These are phyloP conservation scores for Aspergillus sojae DNA, from an alignment of 2,329 filamentous ascomycete species.

Conservation along the genomic window DNA sequence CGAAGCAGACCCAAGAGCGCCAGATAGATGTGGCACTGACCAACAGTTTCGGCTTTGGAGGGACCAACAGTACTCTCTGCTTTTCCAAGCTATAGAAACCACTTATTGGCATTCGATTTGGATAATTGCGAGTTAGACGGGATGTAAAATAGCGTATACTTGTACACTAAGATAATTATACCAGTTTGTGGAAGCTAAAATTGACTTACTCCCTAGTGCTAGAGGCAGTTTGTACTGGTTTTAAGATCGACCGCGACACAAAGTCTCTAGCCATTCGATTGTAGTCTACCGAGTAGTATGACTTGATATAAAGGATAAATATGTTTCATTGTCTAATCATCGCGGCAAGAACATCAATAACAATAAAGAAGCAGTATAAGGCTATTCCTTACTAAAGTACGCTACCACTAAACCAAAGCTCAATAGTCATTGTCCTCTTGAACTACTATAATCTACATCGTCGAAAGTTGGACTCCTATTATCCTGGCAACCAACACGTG, in stretches of 20 bases:
- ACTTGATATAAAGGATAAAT: neutral
- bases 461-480: neutral
- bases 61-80: slow-evolving; percentile 88
- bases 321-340: neutral
- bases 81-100: slow-evolving; percentile 51
- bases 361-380: neutral
- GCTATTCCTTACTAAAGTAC: neutral
- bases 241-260: neutral
- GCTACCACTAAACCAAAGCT: neutral
- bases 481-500: neutral
- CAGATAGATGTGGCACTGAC: slow-evolving; percentile 75
- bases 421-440: neutral
- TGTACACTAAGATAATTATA: neutral
- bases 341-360: neutral
- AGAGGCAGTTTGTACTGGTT: neutral
- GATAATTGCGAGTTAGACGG: neutral
- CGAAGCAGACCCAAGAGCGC: slow-evolving; percentile 69
- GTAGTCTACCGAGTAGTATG: neutral
- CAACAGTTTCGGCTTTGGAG: slow-evolving; percentile 97
- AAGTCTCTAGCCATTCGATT: neutral
- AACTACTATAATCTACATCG: neutral
- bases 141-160: slow-evolving; percentile 1
- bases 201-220: neutral
- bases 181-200: neutral
- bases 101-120: neutral